Base-by-base conservation (phyloP, 129 eudicot genomes). In the Lonicera japonica region DNA sequence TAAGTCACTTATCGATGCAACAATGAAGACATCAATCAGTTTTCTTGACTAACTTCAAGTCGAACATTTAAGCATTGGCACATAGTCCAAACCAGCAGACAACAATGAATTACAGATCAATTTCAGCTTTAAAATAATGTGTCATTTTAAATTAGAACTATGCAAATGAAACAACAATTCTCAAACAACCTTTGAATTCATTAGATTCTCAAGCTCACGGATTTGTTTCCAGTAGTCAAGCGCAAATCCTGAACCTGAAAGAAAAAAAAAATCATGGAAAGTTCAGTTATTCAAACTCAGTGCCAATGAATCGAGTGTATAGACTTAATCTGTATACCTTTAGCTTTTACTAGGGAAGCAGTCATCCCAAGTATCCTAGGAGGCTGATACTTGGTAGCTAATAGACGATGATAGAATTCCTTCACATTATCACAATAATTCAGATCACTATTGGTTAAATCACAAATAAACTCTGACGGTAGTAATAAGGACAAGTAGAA, bases 341-440 rank as follows among this genome's bases (percentile, higher is more conserved):
- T 94, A 14, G 96, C 81, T 75, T 94, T 86, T 21, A 94, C 77
- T 38, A 89, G 99, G 21, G 96, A 88, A 56, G 99, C 99, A 15
- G 99, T 94, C 96, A 88, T 85, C 53, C 99, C 99, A 41, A 94
- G 83, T 70, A 94, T 73, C 79, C 92, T 78, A 21, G 99, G 99
- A 68, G 79, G 87, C 21, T 71, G 72, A 36, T 56, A 22, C 46
- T 68, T 69, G 21, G 56, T 43, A 13, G 11, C 58, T 60, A 77
- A 52, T 11, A 68, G 75, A 0, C 57, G 89, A 54, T 85, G 92
- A 75, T 94, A 83, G 64, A 85, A 87, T 56, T 94, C 96, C 99
- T 94, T 75, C 71, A 73, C 61, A 21, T 8, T 2, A 29, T 34
- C 1, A 63, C 12, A 20, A 12, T 8, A 19, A 55, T 55, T 23